Base-by-base conservation (phyloP, 192 early-diverging fungal genomes). In the Backusella tarrabulga region DNA sequence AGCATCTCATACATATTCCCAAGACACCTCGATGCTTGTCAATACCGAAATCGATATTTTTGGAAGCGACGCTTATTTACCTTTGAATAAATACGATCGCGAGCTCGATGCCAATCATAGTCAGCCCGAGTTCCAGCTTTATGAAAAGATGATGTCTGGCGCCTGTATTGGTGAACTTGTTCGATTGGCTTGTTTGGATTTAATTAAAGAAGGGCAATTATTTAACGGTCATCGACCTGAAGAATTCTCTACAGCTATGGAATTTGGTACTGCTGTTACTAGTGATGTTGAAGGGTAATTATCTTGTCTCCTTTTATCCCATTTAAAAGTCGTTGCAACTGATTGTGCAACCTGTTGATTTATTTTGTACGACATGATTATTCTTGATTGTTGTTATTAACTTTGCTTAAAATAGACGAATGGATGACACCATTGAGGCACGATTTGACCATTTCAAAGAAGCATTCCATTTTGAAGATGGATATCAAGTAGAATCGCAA, bases 121-220 rank as follows among this genome's bases (percentile, higher is more conserved):
- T 66, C 93, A 95, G 79, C 92, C 94, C 26, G 88, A 92, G 75
- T 90, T 92, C 80, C 97, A 97, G 81, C 90, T 91, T 23, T 98
- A 94, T 86, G 97, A 99, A 83, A 99, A 99, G 87, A 94, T 97
- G 90, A 93, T 98, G 74, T 95, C 95, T 50, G 97, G 97, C 77
- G 89, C 93, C 81, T 99, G 98, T 77, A 85, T 99, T 74, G 96
- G 97, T 73, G 97, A 99, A 84, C 85, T 99, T 46, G 90, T 89
- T 4, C 91, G 97, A 68, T 85, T 92, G 73, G 87, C 91, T 50
- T 71, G 94, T 38, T 81, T 97, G 70, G 95, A 97, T 85, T 86
- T 98, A 73, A 90, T 95, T 50, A 84, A 92, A 75, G 89, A 91
- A 74, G 89, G 91, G 38, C 87, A 92, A 67, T 85, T 96, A 60